Evolutionary conservation across 768 basidiomycete genomes (phyloP).

Genomic region (Lactarius deliciosus): DNA sequence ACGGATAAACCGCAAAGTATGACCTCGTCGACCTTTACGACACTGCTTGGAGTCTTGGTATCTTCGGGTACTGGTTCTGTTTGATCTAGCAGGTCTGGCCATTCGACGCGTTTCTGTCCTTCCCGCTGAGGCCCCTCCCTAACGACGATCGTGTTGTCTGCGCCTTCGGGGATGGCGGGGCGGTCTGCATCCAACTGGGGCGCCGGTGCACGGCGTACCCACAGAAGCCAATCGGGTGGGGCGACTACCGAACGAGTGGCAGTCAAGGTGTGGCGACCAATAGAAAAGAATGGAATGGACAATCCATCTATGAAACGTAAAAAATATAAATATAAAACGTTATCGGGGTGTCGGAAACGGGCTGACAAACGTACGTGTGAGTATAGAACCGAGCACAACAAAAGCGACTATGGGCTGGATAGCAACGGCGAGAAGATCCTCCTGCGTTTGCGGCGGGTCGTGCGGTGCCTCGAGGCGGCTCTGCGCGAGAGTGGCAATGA

Average conservation of each 20-base stretch:
- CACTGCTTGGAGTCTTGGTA: neutral
- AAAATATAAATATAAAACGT: neutral
- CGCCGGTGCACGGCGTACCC: constrained; percentile 25
- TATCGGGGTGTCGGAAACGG: constrained; percentile 5
- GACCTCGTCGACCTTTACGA: neutral
- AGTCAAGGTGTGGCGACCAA: constrained; percentile 28
- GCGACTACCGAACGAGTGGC: constrained; percentile 13
- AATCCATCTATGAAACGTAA: constrained; percentile 40
- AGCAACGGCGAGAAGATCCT: constrained; percentile 68
- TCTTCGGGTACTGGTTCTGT: neutral
- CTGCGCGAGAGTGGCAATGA: constrained; percentile 75
- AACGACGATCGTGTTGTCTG: neutral
- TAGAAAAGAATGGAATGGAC: constrained; percentile 53
- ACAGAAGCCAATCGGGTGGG: constrained; percentile 28
- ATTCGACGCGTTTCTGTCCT: neutral
- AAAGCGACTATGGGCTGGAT: constrained; percentile 87
- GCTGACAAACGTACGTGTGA: constrained; percentile 58
- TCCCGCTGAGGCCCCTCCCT: neutral
- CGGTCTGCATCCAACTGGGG: constrained; percentile 5
- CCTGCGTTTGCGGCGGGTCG: constrained; percentile 61
- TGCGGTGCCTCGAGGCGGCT: constrained; percentile 57
- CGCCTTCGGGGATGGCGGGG: neutral
- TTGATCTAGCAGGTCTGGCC: neutral
- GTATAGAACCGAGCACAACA: constrained; percentile 81
- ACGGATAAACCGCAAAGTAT: neutral